These are phyloP conservation scores for Picochlorum sp. DNA, from an alignment of 139 green algal species.

Conservation along the genomic window DNA sequence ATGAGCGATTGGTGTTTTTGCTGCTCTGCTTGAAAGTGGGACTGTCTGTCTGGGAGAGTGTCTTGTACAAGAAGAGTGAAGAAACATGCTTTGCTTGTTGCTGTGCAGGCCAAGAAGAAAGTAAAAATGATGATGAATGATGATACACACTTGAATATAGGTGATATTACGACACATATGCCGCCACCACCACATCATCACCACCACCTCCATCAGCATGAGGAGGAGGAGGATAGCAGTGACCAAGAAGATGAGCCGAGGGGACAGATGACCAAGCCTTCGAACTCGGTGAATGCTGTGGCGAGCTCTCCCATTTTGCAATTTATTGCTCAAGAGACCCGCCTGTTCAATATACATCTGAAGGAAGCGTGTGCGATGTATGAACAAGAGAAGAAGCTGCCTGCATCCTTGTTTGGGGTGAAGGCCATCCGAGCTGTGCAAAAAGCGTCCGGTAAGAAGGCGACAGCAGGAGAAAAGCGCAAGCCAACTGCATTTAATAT, in stretches of 20 bases:
- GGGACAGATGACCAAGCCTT: slow-evolving; percentile 71
- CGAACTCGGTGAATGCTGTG: slow-evolving; percentile 79
- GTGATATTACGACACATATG: no score
- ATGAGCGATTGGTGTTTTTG: no score
- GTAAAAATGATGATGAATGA: no score
- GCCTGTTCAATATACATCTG: slow-evolving; percentile 20
- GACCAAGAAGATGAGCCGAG: slow-evolving; percentile 30
- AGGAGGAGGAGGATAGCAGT: neutral
- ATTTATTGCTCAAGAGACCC: slow-evolving; percentile 25
- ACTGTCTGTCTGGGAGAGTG: no score
- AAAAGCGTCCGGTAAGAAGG: slow-evolving; percentile 4
- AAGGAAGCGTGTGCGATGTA: neutral
- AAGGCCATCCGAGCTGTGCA: neutral
- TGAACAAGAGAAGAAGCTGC: slow-evolving; percentile 6
- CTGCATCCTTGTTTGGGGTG: slow-evolving; percentile 10
- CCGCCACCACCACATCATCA: neutral
- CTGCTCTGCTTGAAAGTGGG: no score
- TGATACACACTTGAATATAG: no score
- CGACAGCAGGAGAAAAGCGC: neutral
- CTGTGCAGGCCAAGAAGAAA: no score
- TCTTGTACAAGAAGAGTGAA: no score
- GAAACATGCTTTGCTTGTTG: no score
- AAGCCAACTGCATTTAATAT: slow-evolving; percentile 37
- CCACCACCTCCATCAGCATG: neutral
- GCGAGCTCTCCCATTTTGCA: neutral